Percentiles rank a stretch among this genome's conserved stretches.
phyloP scores from a whole-genome alignment of 306 rosid species.

The Prunus fruticosa region DNA sequence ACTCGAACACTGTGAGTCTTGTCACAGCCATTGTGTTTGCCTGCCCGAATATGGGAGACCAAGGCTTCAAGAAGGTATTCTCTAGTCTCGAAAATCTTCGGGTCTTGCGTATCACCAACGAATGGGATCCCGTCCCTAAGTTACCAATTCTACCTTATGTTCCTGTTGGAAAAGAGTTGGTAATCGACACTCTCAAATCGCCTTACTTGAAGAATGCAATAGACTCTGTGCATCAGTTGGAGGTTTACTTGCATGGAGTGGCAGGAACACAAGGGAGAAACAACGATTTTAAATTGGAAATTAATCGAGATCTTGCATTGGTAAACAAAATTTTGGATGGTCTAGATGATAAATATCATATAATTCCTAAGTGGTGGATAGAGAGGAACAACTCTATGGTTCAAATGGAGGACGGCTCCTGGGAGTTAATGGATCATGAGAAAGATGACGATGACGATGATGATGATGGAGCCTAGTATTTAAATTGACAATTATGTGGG shows the following conservation, averaged over 20 bases:
- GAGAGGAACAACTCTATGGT: slow-evolving; percentile 22
- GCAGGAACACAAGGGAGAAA: not conserved
- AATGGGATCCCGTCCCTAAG: not conserved
- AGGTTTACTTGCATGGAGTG: slow-evolving; percentile 16
- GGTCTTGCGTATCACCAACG: slow-evolving; percentile 6
- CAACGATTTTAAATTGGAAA: not conserved
- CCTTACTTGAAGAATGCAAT: not conserved
- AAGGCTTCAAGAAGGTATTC: not conserved
- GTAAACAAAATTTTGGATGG: slow-evolving; percentile 7
- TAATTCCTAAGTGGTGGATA: slow-evolving; percentile 6
- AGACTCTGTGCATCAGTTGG: not conserved
- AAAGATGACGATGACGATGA: no score
- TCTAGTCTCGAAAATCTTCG: slow-evolving; percentile 5
- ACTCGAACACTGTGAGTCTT: not conserved
- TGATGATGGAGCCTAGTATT: not conserved
- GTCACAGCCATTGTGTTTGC: slow-evolving; percentile 12
- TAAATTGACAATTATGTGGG: not conserved
- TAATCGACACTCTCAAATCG: not conserved
- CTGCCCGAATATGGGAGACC: slow-evolving; percentile 7
- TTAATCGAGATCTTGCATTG: slow-evolving; percentile 4
- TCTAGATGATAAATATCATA: slow-evolving; percentile 13
- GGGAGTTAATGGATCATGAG: slow-evolving; percentile 18
- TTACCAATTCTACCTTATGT: not conserved
- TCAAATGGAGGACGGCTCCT: slow-evolving; percentile 15
- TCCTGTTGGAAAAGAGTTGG: slow-evolving; percentile 9